These are phyloP conservation scores for Aspergillus biplanus DNA, from an alignment of 495 filamentous ascomycete species.

Conservation along the genomic window DNA sequence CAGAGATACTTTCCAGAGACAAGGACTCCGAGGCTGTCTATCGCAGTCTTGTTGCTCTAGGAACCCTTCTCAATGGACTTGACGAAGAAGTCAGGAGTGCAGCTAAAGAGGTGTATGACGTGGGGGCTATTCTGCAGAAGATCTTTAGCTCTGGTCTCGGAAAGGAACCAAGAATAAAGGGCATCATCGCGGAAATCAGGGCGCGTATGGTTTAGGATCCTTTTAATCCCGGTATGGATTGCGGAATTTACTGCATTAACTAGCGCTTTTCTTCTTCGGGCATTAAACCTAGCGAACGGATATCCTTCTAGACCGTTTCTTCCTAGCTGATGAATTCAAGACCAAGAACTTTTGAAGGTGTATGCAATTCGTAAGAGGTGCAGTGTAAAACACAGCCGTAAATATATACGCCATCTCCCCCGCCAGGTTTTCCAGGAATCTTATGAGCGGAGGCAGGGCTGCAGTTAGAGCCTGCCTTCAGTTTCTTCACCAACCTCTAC, in stretches of 20 bases:
- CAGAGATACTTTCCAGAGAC: slow-evolving; percentile 61
- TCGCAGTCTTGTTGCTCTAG: slow-evolving; percentile 78
- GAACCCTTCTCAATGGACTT: slow-evolving; percentile 63
- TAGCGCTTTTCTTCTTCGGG: slow-evolving; percentile 1
- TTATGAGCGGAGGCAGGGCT: not conserved
- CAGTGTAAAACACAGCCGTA: not conserved
- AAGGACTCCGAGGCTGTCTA: slow-evolving; percentile 83
- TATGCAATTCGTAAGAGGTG: not conserved
- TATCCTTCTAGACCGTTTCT: not conserved
- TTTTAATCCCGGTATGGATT: slow-evolving; percentile 2
- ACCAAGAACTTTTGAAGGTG: not conserved
- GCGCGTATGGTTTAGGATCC: slow-evolving; percentile 31
- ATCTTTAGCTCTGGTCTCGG: slow-evolving; percentile 40
- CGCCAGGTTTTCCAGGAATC: not conserved
- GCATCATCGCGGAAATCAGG: slow-evolving; percentile 51
- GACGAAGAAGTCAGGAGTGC: slow-evolving; percentile 53
- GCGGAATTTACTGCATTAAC: not conserved
- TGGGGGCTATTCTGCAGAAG: slow-evolving; percentile 39
- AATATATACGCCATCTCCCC: not conserved
- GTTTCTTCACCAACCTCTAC: slow-evolving; percentile 68
- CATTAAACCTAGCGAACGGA: not conserved
- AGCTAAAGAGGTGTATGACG: slow-evolving; percentile 52
- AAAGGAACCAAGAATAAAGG: slow-evolving; percentile 54
- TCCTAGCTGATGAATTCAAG: not conserved
- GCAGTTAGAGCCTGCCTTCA: slow-evolving; percentile 52